phyloP scores from a whole-genome alignment of 164 flowering plant genomes.

The Litsea cubeba region DNA sequence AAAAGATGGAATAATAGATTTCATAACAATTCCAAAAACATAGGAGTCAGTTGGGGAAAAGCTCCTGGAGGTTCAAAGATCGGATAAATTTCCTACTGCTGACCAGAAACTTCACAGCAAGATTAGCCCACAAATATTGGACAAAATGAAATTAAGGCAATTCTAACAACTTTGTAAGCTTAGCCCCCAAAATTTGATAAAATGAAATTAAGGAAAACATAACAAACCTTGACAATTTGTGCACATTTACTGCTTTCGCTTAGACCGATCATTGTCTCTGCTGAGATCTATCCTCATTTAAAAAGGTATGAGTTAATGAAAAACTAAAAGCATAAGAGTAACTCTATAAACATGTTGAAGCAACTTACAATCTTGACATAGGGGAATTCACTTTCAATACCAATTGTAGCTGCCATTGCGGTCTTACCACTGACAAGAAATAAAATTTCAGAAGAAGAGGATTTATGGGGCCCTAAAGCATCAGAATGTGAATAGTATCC shows the following conservation, averaged over 20 bases:
- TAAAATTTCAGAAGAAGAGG: conserved; percentile 5
- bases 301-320: not conserved
- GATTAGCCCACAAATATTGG: not conserved
- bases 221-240: conserved; percentile 72
- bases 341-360: not conserved
- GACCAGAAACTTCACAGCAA: not conserved
- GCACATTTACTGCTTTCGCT: conserved; percentile 94
- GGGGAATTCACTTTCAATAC: conserved; percentile 91
- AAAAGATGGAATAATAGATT: not conserved
- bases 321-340: not conserved
- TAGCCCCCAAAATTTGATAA: not conserved
- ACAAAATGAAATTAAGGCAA: not conserved
- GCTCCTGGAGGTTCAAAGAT: not conserved
- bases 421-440: conserved; percentile 81
- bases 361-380: conserved; percentile 90
- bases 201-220: no score
- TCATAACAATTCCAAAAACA: not conserved
- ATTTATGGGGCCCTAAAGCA: not conserved
- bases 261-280: conserved; percentile 94
- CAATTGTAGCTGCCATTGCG: conserved; percentile 90
- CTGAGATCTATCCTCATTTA: conserved; percentile 55
- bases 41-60: not conserved
- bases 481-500: no score
- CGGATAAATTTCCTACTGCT: not conserved
- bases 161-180: no score